Conservation (phyloP, 176 grass and related monocot genomes). For the Ananas comosus region DNA sequence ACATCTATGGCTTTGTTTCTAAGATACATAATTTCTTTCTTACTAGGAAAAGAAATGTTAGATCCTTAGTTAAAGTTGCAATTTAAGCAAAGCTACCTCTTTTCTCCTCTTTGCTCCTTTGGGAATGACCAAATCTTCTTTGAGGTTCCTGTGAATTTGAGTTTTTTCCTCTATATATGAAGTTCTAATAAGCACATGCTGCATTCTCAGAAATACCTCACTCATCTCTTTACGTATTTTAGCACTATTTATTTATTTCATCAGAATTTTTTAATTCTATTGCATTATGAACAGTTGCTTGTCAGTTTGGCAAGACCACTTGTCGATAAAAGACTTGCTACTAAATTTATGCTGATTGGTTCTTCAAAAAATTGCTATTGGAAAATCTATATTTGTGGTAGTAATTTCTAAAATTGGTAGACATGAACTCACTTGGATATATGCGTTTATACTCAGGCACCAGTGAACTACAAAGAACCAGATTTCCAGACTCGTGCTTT, state of each 20-base stretch:
- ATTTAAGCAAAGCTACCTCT: no score
- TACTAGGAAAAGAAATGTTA: no score
- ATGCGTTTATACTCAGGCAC: constrained; percentile 32
- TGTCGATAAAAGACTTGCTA: background rate
- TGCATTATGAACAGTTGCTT: no score
- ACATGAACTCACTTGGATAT: background rate
- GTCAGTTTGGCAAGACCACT: background rate
- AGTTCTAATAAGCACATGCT: background rate
- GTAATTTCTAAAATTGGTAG: background rate
- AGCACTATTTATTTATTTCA: background rate
- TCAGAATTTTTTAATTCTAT: background rate
- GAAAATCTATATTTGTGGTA: background rate
- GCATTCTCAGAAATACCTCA: background rate
- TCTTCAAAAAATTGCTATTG: background rate
- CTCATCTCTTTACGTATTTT: background rate
- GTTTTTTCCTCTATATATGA: background rate
- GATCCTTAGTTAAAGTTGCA: no score
- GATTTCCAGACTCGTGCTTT: constrained; percentile 75
- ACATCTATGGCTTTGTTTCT: no score
- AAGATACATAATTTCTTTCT: no score
- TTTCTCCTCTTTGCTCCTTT: background rate
- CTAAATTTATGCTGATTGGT: background rate
- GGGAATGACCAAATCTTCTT: background rate
- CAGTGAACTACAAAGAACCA: constrained; percentile 62
- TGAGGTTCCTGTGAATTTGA: background rate